Evolutionary conservation across 768 basidiomycete genomes (phyloP).

Genomic region (Rhizopogon vesiculosus): DNA sequence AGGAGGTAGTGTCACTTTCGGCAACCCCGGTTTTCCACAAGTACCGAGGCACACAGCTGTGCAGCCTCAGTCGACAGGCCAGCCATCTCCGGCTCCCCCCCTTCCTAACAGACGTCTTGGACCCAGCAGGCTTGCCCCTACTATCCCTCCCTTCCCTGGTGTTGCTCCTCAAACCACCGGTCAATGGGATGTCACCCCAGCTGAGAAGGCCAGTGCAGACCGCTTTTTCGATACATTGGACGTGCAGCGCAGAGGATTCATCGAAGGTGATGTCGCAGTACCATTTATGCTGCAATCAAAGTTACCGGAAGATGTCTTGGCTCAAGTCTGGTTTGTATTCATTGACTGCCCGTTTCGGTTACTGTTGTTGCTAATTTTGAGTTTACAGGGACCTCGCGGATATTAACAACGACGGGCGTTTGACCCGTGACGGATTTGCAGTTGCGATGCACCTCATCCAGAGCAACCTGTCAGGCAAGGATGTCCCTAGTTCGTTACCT

Average conservation of each 20-base stretch:
- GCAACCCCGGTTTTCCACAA: slow-evolving; percentile 52
- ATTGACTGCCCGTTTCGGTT: neutral
- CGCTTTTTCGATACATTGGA: slow-evolving; percentile 82
- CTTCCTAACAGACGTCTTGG: slow-evolving; percentile 18
- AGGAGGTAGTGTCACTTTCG: slow-evolving; percentile 53
- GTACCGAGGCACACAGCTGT: slow-evolving; percentile 57
- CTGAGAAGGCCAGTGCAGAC: slow-evolving; percentile 78
- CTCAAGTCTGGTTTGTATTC: slow-evolving; percentile 77
- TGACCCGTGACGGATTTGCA: slow-evolving; percentile 91
- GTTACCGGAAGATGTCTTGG: slow-evolving; percentile 77
- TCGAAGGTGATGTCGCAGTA: slow-evolving; percentile 92
- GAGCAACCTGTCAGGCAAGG: slow-evolving; percentile 73
- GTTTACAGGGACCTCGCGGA: slow-evolving; percentile 87
- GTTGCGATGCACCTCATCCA: slow-evolving; percentile 94
- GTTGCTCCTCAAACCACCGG: slow-evolving; percentile 20
- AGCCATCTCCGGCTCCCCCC: slow-evolving; percentile 22
- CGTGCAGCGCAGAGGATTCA: slow-evolving; percentile 63
- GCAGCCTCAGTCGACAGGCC: slow-evolving; percentile 47
- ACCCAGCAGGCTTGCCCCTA: slow-evolving; percentile 14
- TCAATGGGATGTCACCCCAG: slow-evolving; percentile 79
- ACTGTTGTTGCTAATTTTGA: slow-evolving; percentile 4
- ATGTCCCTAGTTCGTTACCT: slow-evolving; percentile 70
- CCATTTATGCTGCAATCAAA: slow-evolving; percentile 94
- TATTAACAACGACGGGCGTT: slow-evolving; percentile 77
- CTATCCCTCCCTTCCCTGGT: slow-evolving; percentile 24